Evolutionary conservation across 2,329 filamentous ascomycete species (phyloP), one percentile per base, ranked within the genome.

Genomic region (Paracorniculantispora psalliotae): DNA sequence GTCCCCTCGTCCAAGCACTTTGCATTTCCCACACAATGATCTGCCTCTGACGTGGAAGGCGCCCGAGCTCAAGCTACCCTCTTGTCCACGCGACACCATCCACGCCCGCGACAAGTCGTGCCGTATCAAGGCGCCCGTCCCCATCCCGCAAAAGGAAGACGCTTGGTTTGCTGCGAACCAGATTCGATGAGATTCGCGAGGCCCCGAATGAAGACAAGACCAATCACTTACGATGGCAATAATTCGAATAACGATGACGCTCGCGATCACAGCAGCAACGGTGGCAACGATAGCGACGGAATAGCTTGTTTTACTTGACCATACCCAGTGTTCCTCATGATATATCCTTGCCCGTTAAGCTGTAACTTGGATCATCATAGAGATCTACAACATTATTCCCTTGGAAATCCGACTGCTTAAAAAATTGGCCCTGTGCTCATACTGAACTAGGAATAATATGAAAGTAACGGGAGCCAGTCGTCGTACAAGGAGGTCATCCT

Each of bases 61-160:
- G 47, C 47, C 47, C 19, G 19, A 50, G 47, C 47, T 50, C n/a
- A 50, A 35, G 47, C 47, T 50, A 17, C 30, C 7, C 9, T 50
- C 47, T 50, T n/a, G 30, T 35, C 47, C 30, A 50, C 47, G 47
- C 30, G 47, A 50, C 47, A 50, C 47, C 19, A 50, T 50, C 47
- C 30, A 50, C 30, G 23, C 47, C 47, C 47, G 30, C 30, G 47
- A 50, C 30, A 35, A 50, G 30, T 50, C 47, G 30, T 50, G 30
- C 47, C 30, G 30, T 28, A 35, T 50, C 30, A 50, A n/a, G 19
- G 47, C 47, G 47, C 35, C 47, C 9, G 30, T 35, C 30, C 47
- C 35, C 12, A 35, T 50, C 10, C 47, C 30, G 19, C 30, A 50
- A 50, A 50, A 50, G 47, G 47, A 50, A 35, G 47, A 50, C 47